phyloP scores from a whole-genome alignment of 2,329 filamentous ascomycete genomes.

The Fusarium globosum region DNA sequence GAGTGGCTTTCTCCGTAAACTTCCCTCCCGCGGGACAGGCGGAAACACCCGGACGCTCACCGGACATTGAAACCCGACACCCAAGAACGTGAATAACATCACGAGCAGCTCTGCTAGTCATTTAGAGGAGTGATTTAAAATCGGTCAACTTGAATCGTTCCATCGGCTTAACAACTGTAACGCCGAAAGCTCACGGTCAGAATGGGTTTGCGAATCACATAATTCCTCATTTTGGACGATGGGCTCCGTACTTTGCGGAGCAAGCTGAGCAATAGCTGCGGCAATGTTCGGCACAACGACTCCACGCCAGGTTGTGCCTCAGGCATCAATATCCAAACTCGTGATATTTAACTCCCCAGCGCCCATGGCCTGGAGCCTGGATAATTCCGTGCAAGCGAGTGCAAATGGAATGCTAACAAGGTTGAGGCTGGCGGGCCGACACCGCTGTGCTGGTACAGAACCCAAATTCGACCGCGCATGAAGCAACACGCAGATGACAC shows the following conservation, averaged over 20 bases:
- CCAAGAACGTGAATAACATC: constrained; percentile 1
- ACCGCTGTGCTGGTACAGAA: constrained; percentile 1
- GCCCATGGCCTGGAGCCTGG: not conserved
- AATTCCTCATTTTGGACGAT: not conserved
- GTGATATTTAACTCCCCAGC: constrained; percentile 6
- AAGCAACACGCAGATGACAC: not conserved
- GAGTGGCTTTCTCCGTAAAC: not conserved
- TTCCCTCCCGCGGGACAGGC: not conserved
- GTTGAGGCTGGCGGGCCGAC: constrained; percentile 11
- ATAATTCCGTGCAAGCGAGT: not conserved
- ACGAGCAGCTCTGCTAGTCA: not conserved
- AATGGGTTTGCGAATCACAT: not conserved
- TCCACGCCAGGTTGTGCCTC: not conserved
- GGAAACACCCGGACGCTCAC: constrained; percentile 10
- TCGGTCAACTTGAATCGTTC: not conserved
- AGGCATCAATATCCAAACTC: not conserved
- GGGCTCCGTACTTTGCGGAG: constrained; percentile 9
- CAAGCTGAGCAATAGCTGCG: constrained; percentile 1
- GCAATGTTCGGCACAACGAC: constrained; percentile 25
- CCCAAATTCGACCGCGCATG: not conserved
- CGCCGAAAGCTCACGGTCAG: not conserved
- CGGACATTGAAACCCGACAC: constrained; percentile 34
- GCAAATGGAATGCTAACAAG: not conserved
- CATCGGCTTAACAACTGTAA: not conserved
- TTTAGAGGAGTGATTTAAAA: not conserved